These are phyloP conservation scores for Lanmaoa rubissima DNA, from an alignment of 768 basidiomycete genomes.

Conservation along the genomic window DNA sequence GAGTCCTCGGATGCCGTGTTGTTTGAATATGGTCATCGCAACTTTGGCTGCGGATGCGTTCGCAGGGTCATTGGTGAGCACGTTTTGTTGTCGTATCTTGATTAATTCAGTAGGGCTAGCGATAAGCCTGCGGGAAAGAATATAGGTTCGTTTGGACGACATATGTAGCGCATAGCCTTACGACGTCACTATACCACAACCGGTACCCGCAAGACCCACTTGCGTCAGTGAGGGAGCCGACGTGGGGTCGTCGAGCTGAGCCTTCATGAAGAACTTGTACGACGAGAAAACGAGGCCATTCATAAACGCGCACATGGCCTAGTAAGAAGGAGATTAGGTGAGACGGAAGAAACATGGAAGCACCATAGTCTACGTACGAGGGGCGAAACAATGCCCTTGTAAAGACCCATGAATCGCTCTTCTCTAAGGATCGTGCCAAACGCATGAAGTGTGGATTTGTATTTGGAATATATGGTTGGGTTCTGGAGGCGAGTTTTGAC, in stretches of 20 bases:
- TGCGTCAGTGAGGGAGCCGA: slow-evolving; percentile 64
- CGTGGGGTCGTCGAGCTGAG: slow-evolving; percentile 50
- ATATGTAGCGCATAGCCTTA: slow-evolving; percentile 37
- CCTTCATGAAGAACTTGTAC: slow-evolving; percentile 74
- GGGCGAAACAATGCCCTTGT: slow-evolving; percentile 77
- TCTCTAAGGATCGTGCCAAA: slow-evolving; percentile 66
- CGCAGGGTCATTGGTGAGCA: slow-evolving; percentile 33
- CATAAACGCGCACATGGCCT: slow-evolving; percentile 72
- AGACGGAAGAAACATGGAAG: background rate
- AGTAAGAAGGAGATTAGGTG: background rate
- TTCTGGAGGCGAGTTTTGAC: slow-evolving; percentile 84
- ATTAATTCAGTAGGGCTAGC: slow-evolving; percentile 85
- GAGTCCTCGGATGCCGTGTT: slow-evolving; percentile 60
- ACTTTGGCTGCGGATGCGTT: slow-evolving; percentile 51
- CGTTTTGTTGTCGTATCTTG: slow-evolving; percentile 80
- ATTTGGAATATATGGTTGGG: slow-evolving; percentile 53
- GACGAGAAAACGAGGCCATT: slow-evolving; percentile 87
- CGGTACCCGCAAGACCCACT: slow-evolving; percentile 74
- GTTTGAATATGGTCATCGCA: slow-evolving; percentile 51
- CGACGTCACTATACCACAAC: slow-evolving; percentile 79
- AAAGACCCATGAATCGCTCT: slow-evolving; percentile 66
- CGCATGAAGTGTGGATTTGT: slow-evolving; percentile 64
- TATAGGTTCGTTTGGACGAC: background rate
- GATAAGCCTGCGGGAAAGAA: slow-evolving; percentile 48
- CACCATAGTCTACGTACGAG: slow-evolving; percentile 47